A percentile compares a stretch with the other conserved stretches of the same genome.
phyloP scores from a whole-genome alignment of 768 basidiomycete species.

The Pulveroboletus frians region DNA sequence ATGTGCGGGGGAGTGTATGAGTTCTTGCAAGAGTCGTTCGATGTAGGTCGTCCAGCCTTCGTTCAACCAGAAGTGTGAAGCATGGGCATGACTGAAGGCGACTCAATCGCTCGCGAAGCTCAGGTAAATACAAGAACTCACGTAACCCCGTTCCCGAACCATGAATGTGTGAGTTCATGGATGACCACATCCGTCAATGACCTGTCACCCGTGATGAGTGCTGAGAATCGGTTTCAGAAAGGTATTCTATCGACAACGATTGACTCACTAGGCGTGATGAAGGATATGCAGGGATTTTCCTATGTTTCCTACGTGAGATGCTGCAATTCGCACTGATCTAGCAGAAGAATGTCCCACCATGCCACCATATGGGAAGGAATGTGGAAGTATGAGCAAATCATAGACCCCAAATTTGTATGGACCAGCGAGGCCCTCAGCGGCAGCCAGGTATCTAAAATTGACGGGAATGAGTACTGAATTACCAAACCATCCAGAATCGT shows the following conservation, averaged over 20 bases:
- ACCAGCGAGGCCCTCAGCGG: conserved; percentile 64
- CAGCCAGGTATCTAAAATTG: conserved; percentile 58
- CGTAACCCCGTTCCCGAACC: conserved; percentile 93
- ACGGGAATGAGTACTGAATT: neutral
- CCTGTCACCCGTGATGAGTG: conserved; percentile 83
- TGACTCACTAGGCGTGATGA: conserved; percentile 75
- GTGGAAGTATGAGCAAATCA: conserved; percentile 83
- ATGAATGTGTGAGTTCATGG: conserved; percentile 82
- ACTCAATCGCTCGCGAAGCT: neutral
- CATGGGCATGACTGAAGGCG: conserved; percentile 52
- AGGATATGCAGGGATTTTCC: conserved; percentile 89
- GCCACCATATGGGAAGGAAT: conserved; percentile 90
- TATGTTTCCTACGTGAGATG: conserved; percentile 23
- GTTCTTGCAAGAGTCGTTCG: conserved; percentile 72
- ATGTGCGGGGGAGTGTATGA: conserved; percentile 65
- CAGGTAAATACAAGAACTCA: conserved; percentile 26
- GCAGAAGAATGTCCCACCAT: conserved; percentile 45
- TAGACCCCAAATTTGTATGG: conserved; percentile 85
- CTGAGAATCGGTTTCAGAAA: conserved; percentile 28
- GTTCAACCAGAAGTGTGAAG: conserved; percentile 85
- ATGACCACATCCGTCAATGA: conserved; percentile 85
- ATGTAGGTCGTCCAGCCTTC: conserved; percentile 95
- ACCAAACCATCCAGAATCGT: too few relatives aligned
- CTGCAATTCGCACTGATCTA: neutral
- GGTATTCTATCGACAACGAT: neutral